A percentile compares a stretch with the other conserved stretches of the same genome.
Conservation (phyloP, 306 rosid species). For the Vigna hirtella region DNA sequence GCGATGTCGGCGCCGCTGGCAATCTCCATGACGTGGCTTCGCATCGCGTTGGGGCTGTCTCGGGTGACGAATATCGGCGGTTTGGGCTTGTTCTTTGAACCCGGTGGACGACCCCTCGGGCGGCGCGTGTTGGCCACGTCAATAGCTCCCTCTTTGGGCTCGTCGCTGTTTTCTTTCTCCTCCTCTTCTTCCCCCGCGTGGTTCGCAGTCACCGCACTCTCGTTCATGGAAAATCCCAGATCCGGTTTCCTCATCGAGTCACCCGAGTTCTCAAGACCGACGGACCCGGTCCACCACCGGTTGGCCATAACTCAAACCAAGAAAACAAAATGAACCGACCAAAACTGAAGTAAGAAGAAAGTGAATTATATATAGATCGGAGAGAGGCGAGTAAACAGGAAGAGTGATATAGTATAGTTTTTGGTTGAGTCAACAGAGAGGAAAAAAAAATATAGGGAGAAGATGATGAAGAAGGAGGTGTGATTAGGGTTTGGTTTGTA, state of each 20-base stretch:
- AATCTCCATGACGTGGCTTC: conserved; percentile 91
- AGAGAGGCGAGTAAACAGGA: neutral
- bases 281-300: conserved; percentile 84
- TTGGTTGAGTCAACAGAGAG: neutral
- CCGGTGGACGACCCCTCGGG: conserved; percentile 76
- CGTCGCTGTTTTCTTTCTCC: conserved; percentile 71
- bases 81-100: conserved; percentile 82
- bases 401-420: conserved; percentile 4
- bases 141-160: conserved; percentile 74
- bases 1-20: conserved; percentile 71
- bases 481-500: conserved; percentile 49
- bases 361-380: neutral
- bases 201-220: conserved; percentile 6
- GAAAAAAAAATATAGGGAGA: neutral
- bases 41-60: conserved; percentile 87
- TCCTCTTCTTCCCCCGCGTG: conserved; percentile 56
- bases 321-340: neutral
- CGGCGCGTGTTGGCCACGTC: conserved; percentile 61
- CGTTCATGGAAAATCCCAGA: conserved; percentile 76
- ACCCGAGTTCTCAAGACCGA: conserved; percentile 56
- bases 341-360: neutral
- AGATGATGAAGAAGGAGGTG: conserved; percentile 22
- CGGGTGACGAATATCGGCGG: conserved; percentile 81
- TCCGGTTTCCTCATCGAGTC: conserved; percentile 64
- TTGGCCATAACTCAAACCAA: conserved; percentile 59